Percentiles rank a stretch among this genome's conserved stretches.
phyloP scores from a whole-genome alignment of 441 rosid genomes.

The Biscutella laevigata region DNA sequence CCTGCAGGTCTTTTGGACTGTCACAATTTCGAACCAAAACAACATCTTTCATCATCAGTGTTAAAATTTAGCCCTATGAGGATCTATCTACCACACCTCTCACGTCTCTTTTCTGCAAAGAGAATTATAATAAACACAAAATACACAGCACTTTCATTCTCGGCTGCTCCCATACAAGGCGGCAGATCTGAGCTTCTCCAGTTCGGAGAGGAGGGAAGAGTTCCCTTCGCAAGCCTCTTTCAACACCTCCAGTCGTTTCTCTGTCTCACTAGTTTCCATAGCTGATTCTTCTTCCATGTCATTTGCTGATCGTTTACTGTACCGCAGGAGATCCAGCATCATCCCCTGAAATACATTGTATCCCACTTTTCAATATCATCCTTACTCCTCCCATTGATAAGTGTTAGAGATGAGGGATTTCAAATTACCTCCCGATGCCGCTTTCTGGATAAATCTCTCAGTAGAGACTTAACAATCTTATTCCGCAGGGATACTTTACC shows the following conservation, averaged over 20 bases:
- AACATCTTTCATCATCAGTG: too few species aligned
- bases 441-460: conserved; percentile 68
- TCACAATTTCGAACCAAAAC: too few species aligned
- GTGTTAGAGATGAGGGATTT: background rate
- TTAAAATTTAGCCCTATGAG: too few species aligned
- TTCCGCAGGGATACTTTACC: conserved; percentile 32
- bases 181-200: conserved; percentile 46
- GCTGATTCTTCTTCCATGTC: conserved; percentile 19
- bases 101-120: too few species aligned
- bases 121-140: too few species aligned
- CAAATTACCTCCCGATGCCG: conserved; percentile 52
- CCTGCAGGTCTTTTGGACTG: too few species aligned
- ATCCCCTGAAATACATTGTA: conserved; percentile 41
- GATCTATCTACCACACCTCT: too few species aligned
- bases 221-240: conserved; percentile 58
- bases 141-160: background rate
- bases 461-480: conserved; percentile 56
- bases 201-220: conserved; percentile 41
- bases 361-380: background rate
- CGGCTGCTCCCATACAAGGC: conserved; percentile 6
- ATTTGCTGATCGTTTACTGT: conserved; percentile 23
- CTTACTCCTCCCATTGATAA: background rate
- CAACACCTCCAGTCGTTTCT: conserved; percentile 38
- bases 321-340: conserved; percentile 51
- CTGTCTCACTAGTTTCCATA: conserved; percentile 5